Conservation (phyloP, 2,329 filamentous ascomycete species). For the Claviceps sorghi region DNA sequence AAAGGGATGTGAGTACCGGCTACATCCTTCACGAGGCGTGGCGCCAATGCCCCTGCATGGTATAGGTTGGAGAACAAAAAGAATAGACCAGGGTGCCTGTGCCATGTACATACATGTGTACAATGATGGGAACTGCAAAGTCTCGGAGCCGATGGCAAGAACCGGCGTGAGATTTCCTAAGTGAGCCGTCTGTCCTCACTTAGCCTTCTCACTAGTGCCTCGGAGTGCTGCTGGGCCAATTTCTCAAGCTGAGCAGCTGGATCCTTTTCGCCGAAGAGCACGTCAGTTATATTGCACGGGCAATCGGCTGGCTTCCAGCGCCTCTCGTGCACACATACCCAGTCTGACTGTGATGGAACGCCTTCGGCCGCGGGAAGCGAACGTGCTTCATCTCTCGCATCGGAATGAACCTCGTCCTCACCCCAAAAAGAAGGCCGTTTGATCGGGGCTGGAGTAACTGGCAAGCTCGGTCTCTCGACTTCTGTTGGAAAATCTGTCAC, state of each 20-base stretch:
- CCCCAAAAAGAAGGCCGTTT: conserved; percentile 52
- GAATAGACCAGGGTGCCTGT: conserved; percentile 9
- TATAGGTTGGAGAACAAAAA: conserved; percentile 6
- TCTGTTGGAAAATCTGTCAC: conserved; percentile 81
- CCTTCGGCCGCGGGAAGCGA: conserved; percentile 63
- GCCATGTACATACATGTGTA: too few relatives aligned
- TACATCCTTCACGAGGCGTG: neutral
- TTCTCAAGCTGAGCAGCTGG: conserved; percentile 55
- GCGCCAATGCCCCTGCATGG: neutral
- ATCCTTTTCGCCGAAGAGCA: conserved; percentile 43
- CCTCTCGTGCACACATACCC: conserved; percentile 65
- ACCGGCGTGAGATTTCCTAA: conserved; percentile 32
- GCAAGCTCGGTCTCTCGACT: conserved; percentile 69
- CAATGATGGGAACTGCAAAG: conserved; percentile 14
- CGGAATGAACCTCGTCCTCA: conserved; percentile 24
- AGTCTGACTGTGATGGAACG: conserved; percentile 76
- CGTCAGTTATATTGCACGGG: conserved; percentile 42
- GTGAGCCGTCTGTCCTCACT: conserved; percentile 20
- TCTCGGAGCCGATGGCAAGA: conserved; percentile 40
- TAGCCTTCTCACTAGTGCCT: conserved; percentile 42
- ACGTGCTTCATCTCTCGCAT: conserved; percentile 35
- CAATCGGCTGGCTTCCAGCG: conserved; percentile 36
- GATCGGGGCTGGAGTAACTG: conserved; percentile 77
- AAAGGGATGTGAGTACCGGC: neutral
- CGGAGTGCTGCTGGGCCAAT: conserved; percentile 51